Conservation (phyloP, 306 rosid genomes). For the Cucumis cinereus region DNA sequence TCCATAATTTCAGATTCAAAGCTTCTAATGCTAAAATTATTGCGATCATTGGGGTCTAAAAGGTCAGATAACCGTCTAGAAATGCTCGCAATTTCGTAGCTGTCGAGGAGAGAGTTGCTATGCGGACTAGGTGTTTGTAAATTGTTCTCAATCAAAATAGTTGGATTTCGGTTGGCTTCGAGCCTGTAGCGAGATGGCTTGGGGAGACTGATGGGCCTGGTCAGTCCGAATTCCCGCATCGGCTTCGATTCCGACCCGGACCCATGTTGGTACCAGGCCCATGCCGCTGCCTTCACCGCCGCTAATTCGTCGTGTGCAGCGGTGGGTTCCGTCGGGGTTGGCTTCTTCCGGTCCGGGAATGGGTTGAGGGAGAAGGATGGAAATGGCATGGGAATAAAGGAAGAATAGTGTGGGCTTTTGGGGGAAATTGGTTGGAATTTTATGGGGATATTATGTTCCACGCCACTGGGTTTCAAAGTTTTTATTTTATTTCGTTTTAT, state of each 20-base stretch:
- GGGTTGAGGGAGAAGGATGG: conserved; percentile 9
- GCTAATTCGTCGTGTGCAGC: conserved; percentile 8
- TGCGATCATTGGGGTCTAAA: conserved; percentile 16
- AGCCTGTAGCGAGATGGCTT: conserved; percentile 64
- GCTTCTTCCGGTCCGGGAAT: conserved; percentile 20
- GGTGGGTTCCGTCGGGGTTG: not conserved
- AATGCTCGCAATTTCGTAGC: conserved; percentile 45
- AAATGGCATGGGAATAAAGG: not conserved
- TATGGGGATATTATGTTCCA: not conserved
- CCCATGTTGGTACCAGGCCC: conserved; percentile 80
- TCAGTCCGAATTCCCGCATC: conserved; percentile 21
- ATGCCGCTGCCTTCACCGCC: conserved; percentile 63
- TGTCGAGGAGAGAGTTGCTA: conserved; percentile 39
- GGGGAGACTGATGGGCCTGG: conserved; percentile 8
- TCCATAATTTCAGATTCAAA: not conserved
- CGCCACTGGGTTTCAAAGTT: not conserved
- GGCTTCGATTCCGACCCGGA: conserved; percentile 33
- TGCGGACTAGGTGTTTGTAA: not conserved
- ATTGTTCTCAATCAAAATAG: not conserved
- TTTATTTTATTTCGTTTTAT: too few relatives aligned
- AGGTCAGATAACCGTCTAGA: conserved; percentile 31
- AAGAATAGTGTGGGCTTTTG: not conserved
- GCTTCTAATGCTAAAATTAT: not conserved
- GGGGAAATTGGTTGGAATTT: not conserved
- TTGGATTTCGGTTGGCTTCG: conserved; percentile 29